Evolutionary conservation across 108 stramenopile genomes (phyloP), one percentile per base, ranked within the genome.

Genomic region (Seminavis robusta): DNA sequence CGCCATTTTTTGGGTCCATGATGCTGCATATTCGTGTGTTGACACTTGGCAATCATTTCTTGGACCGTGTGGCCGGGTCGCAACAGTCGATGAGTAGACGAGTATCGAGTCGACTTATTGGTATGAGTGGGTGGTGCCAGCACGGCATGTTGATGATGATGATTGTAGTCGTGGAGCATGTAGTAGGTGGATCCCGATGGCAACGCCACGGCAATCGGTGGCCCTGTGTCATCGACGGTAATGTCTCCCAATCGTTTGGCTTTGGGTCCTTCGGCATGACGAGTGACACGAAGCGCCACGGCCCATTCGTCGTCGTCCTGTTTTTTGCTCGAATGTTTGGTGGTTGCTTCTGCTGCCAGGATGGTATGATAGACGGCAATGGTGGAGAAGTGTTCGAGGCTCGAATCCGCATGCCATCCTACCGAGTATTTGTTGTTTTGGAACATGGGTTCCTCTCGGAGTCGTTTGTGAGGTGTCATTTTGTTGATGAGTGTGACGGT

Each of bases 331-430:
- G n/a, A n/a, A n/a, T n/a, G n/a, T n/a, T n/a, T 19, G 55, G 46
- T 46, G 30, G 7, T 39, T 44, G 20, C 38, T 17, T 40, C 32
- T 28, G 46, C 34, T 46, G 45, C 53, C 30, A 4, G 72, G 36
- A 20, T 36, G 1, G 75, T 69, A 32, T 90, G 89, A 62, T 82
- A 86, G 1, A 90, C 82, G 28, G 78, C 84, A 59, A 90, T 90
- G 28, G 79, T 70, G 9, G 80, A 81, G 48, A 61, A 89, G 66
- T 94, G 83, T 40, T 90, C 83, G 24, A 94, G 56, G 43, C 79
- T 77, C 19, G 82, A 84, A 65, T 94, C 92, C 10, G 92, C 88
- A 63, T 94, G 92, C 92, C 92, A 94, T 50, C 76, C 78, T 26
- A 94, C 92, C 20, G 83, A 54, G 28, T 80, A 83, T 46, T 70